These are phyloP conservation scores for Amaranthus palmeri DNA, from an alignment of 148 eudicot genomes.

Conservation along the genomic window DNA sequence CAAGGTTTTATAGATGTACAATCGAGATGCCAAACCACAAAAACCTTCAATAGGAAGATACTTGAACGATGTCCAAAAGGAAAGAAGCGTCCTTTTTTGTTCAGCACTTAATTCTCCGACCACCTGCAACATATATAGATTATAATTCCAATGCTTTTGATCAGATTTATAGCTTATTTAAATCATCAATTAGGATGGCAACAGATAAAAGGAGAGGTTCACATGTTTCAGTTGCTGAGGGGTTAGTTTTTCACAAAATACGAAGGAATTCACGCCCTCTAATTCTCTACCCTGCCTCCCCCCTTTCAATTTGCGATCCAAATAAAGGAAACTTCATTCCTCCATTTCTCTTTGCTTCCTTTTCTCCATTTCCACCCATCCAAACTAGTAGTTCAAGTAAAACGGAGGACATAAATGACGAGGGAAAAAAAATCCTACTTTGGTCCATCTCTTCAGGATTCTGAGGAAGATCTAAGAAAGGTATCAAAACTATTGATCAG, in stretches of 20 bases:
- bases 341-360: no score
- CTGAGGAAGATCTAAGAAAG: not conserved
- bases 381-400: no score
- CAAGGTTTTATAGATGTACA: constrained; percentile 47
- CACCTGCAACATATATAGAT: not conserved
- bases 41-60: constrained; percentile 81
- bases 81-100: constrained; percentile 72
- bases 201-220: no score
- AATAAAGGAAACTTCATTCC: no score
- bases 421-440: not conserved
- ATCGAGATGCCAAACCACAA: constrained; percentile 66
- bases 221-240: no score
- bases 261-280: no score
- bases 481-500: not conserved
- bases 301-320: no score
- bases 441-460: not conserved
- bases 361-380: no score
- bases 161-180: not conserved
- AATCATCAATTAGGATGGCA: not conserved
- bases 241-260: no score
- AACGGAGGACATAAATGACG: no score
- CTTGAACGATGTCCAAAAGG: constrained; percentile 93
- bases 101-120: constrained; percentile 53
- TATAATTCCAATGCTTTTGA: not conserved
- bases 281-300: no score